phyloP scores from a whole-genome alignment of 2,329 filamentous ascomycete species.

The Aspergillus texensis region DNA sequence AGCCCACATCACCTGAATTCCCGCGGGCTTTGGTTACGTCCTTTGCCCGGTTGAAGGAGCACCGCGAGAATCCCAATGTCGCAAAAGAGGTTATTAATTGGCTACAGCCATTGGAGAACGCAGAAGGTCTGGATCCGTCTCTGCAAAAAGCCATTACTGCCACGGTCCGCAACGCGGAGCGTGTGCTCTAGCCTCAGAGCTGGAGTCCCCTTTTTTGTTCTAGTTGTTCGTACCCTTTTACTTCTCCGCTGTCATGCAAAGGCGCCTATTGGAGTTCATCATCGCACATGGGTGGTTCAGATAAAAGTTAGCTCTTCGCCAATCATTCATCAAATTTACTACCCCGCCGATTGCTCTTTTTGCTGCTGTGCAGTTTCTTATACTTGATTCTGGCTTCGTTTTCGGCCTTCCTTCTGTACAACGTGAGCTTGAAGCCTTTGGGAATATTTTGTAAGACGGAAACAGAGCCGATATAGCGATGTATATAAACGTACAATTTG shows the following conservation, averaged over 20 bases:
- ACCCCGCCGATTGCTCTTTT: constrained; percentile 59
- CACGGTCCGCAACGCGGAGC: constrained; percentile 40
- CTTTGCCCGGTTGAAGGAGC: constrained; percentile 63
- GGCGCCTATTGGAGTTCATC: constrained; percentile 29
- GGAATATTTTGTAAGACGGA: neutral
- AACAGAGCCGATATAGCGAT: neutral
- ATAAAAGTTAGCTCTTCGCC: constrained; percentile 22
- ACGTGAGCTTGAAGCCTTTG: constrained; percentile 7
- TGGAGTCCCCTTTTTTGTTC: constrained; percentile 13
- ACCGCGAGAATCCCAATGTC: constrained; percentile 45
- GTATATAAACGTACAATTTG: constrained; percentile 48
- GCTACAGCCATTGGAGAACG: constrained; percentile 50
- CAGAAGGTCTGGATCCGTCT: constrained; percentile 54
- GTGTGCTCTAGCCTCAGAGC: constrained; percentile 26
- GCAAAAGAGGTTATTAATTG: constrained; percentile 52
- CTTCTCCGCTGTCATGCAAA: constrained; percentile 7
- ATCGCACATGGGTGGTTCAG: constrained; percentile 13
- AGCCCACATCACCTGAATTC: constrained; percentile 68
- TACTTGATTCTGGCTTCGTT: constrained; percentile 59
- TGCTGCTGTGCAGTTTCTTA: constrained; percentile 65
- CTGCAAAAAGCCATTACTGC: constrained; percentile 55
- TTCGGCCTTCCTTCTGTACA: constrained; percentile 56
- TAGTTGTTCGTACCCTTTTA: neutral
- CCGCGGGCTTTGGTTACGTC: constrained; percentile 69
- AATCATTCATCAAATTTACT: constrained; percentile 41